Percentiles rank a stretch among this genome's conserved stretches.
These are phyloP conservation scores for Cyclaneusma minus DNA, from an alignment of 2,329 filamentous ascomycete genomes.

Conservation along the genomic window DNA sequence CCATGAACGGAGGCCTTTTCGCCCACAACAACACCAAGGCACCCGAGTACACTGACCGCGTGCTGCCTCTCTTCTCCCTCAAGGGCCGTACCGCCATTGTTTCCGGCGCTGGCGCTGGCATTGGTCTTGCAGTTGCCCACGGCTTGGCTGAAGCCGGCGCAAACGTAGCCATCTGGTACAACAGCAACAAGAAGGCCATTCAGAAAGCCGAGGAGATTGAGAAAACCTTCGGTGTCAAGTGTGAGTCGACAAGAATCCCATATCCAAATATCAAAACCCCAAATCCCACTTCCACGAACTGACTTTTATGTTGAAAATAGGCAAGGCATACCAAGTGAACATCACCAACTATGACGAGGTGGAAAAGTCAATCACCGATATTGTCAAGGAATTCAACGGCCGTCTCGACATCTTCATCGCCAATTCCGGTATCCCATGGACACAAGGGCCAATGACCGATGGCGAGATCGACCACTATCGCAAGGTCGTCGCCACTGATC, in stretches of 20 bases:
- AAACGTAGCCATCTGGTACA: constrained; percentile 60
- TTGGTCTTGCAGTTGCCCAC: constrained; percentile 48
- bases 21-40: constrained; percentile 37
- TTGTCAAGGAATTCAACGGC: constrained; percentile 53
- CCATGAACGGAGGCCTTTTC: constrained; percentile 29
- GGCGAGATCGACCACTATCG: constrained; percentile 47
- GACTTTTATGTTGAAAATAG: constrained; percentile 17
- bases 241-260: constrained; percentile 24
- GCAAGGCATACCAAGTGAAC: constrained; percentile 47
- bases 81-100: constrained; percentile 57
- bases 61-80: constrained; percentile 53
- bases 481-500: constrained; percentile 53
- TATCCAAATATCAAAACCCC: constrained; percentile 2
- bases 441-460: constrained; percentile 50
- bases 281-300: neutral
- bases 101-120: constrained; percentile 53
- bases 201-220: constrained; percentile 47
- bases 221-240: constrained; percentile 50
- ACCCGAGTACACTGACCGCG: constrained; percentile 28
- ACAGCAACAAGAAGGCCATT: constrained; percentile 49
- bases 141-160: constrained; percentile 54
- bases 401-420: constrained; percentile 67
- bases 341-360: constrained; percentile 37
- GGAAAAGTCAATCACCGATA: constrained; percentile 31
- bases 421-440: constrained; percentile 65